A percentile compares a stretch with the other conserved stretches of the same genome.
These are phyloP conservation scores for Begonia fuchsioides DNA, from an alignment of 306 rosid species.

Conservation along the genomic window DNA sequence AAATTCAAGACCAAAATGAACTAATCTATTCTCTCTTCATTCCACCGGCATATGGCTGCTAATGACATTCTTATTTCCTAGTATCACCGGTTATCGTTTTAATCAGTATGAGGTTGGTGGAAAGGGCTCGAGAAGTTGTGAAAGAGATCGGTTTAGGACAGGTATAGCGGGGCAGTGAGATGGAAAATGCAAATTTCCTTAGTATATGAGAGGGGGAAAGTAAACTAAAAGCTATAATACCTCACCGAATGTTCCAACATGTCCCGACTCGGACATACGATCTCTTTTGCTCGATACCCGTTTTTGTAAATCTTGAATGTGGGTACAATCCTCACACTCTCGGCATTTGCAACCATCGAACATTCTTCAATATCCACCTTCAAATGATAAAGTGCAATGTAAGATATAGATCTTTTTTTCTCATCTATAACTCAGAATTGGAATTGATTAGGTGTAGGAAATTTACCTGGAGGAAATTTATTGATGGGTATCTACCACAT, in stretches of 20 bases:
- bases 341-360: constrained; percentile 47
- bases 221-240: constrained; percentile 62
- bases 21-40: constrained; percentile 49
- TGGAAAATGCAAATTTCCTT: constrained; percentile 13
- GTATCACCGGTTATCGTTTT: constrained; percentile 28
- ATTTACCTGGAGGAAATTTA: constrained; percentile 76
- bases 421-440: not conserved
- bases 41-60: constrained; percentile 22
- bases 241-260: constrained; percentile 85
- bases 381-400: constrained; percentile 6
- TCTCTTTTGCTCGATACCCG: constrained; percentile 69
- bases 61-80: constrained; percentile 28
- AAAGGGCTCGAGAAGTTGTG: constrained; percentile 28
- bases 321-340: constrained; percentile 71
- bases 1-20: constrained; percentile 52
- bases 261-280: constrained; percentile 70
- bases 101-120: constrained; percentile 10
- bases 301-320: constrained; percentile 96
- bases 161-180: constrained; percentile 6
- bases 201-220: constrained; percentile 17
- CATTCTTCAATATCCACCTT: constrained; percentile 66
- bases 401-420: constrained; percentile 4
- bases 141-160: constrained; percentile 18
- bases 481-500: constrained; percentile 67
- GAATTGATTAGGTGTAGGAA: not conserved